Evolutionary conservation across 2,329 filamentous ascomycete species (phyloP).

Genomic region (Calonectria naviculata): DNA sequence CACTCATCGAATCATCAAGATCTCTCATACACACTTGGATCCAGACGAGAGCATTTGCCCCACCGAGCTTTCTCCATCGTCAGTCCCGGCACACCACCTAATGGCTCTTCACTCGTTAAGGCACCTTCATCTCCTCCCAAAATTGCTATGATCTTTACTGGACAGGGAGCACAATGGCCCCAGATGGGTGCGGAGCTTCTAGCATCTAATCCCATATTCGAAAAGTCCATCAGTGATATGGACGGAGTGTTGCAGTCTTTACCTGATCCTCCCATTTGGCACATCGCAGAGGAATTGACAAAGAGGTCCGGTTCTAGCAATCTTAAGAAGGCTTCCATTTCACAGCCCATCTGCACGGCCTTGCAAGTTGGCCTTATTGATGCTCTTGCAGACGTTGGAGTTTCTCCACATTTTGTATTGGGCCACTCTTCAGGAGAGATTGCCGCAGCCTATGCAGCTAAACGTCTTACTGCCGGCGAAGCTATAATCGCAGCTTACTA

Average conservation of each 20-base stretch:
- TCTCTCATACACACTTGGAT: conserved; percentile 45
- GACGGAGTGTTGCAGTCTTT: conserved; percentile 18
- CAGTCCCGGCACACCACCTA: not conserved
- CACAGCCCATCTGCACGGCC: conserved; percentile 55
- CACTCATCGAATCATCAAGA: conserved; percentile 24
- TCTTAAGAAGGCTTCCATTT: conserved; percentile 45
- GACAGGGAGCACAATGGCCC: conserved; percentile 50
- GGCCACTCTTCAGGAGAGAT: conserved; percentile 59
- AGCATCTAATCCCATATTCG: conserved; percentile 6
- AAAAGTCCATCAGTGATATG: conserved; percentile 9
- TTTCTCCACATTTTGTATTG: conserved; percentile 48
- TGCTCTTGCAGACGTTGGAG: conserved; percentile 44
- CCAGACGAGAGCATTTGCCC: conserved; percentile 40
- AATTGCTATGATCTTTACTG: conserved; percentile 45
- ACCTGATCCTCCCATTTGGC: conserved; percentile 17
- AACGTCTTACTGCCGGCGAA: conserved; percentile 45
- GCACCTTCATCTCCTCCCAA: not conserved
- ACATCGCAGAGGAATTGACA: conserved; percentile 32
- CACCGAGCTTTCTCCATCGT: conserved; percentile 33
- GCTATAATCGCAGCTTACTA: conserved; percentile 53
- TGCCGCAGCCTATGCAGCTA: conserved; percentile 55
- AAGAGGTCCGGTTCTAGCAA: conserved; percentile 14
- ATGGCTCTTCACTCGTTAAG: not conserved
- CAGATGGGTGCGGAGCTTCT: conserved; percentile 42
- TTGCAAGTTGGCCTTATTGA: conserved; percentile 57